phyloP scores from a whole-genome alignment of 768 basidiomycete species.

The Psilocybe tampanensis region DNA sequence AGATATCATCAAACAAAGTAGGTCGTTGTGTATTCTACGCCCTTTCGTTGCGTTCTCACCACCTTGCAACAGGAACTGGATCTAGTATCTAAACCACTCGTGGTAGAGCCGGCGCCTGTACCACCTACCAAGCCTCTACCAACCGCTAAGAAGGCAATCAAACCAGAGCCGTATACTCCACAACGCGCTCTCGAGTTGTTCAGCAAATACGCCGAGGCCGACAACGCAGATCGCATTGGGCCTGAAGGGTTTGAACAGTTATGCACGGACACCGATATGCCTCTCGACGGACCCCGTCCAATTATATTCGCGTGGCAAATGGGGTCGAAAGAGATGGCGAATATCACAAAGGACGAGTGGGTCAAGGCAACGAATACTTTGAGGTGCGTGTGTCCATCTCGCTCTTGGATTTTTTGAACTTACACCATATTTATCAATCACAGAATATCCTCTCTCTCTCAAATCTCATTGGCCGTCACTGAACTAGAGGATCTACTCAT shows the following conservation, averaged over 20 bases:
- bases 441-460: conserved; percentile 46
- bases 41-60: not conserved
- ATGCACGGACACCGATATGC: conserved; percentile 69
- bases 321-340: conserved; percentile 71
- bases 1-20: conserved; percentile 27
- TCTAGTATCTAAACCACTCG: conserved; percentile 6
- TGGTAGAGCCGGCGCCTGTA: conserved; percentile 5
- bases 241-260: conserved; percentile 74
- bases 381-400: conserved; percentile 34
- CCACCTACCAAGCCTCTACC: conserved; percentile 6
- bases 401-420: not conserved
- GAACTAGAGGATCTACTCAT: conserved; percentile 72
- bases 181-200: conserved; percentile 60
- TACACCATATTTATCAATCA: conserved; percentile 1
- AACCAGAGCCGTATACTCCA: conserved; percentile 50
- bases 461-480: conserved; percentile 49
- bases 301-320: conserved; percentile 80
- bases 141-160: conserved; percentile 19
- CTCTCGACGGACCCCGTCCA: conserved; percentile 73
- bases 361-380: conserved; percentile 47
- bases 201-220: conserved; percentile 57
- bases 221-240: conserved; percentile 61
- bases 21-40: not conserved
- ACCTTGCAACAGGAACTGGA: conserved; percentile 10
- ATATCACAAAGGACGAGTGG: conserved; percentile 73